Evolutionary conservation across 257 asterid species (phyloP), one percentile per base, ranked within the genome.

Genomic region (Verbascum thapsus): DNA sequence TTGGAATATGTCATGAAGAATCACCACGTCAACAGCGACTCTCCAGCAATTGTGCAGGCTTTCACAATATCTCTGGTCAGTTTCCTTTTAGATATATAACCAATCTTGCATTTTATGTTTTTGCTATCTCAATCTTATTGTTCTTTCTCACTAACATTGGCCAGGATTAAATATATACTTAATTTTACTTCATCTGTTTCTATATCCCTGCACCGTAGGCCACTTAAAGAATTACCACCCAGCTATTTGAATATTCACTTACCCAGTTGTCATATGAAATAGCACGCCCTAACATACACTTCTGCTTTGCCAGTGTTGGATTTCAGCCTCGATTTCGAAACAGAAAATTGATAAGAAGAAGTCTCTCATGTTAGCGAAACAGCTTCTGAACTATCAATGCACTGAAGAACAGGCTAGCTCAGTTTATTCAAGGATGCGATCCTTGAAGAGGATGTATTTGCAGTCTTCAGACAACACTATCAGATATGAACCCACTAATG

Each of bases 41-140:
- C 88, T 8, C 70, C 70, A 23, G 61, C 77, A 63, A 72, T 83
- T 42, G 68, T 83, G 70, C 92, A 91, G 64, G 95, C 98, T 66
- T 76, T 91, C 72, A 90, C 82, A 78, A 64, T 91, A 58, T 88
- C 96, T 66, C 74, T 91, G 91, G 95, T 91, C 18, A 69, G 95
- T 79, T 66, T 48, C 53, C 76, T 63, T 23, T 37, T 63, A 7
- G 9, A 30, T 18, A 37, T 59, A 60, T 18, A 18, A 38, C 57
- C 42, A 7, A 61, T 16, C 63, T 30, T 43, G 22, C 51, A 26
- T 53, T 7, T 6, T 42, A 40, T 55, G 71, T 32, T 38, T 26
- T 17, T 39, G 38, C 22, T 61, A 32, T 58, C 35, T 53, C 34
- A 11, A 40, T 22, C 17, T 13, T 22, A 23, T 15, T 18, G n/a